A percentile compares a stretch with the other conserved stretches of the same genome.
Conservation (phyloP, 1,284 basidiomycete species). For the Irpex sp. region DNA sequence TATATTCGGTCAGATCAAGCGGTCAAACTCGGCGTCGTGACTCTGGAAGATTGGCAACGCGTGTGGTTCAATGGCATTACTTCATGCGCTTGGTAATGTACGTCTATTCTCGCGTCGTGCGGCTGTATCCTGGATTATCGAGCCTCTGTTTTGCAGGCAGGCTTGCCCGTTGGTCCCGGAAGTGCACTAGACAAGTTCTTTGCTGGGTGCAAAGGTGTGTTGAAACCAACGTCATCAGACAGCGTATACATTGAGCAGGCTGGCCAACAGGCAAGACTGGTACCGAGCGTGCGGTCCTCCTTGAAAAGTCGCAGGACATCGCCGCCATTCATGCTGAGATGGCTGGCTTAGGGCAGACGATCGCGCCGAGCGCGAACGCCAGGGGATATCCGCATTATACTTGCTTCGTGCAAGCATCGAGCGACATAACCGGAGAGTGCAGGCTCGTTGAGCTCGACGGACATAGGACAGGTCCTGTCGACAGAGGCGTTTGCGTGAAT, state of each 20-base stretch:
- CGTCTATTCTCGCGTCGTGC: no score
- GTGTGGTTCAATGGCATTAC: slow-evolving; percentile 85
- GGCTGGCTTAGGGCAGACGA: slow-evolving; percentile 68
- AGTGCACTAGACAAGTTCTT: slow-evolving; percentile 66
- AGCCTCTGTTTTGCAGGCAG: slow-evolving; percentile 38
- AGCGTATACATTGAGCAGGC: slow-evolving; percentile 8
- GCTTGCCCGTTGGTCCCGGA: slow-evolving; percentile 48
- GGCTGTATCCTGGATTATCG: not conserved
- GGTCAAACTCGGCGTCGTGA: not conserved
- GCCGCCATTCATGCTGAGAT: slow-evolving; percentile 69
- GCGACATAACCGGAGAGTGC: slow-evolving; percentile 24
- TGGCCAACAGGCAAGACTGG: slow-evolving; percentile 54
- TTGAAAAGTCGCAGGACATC: slow-evolving; percentile 76
- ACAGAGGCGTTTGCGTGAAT: slow-evolving; percentile 64
- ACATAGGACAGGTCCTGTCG: slow-evolving; percentile 68
- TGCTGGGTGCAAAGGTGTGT: slow-evolving; percentile 50
- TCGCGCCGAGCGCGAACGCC: slow-evolving; percentile 40
- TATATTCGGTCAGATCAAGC: not conserved
- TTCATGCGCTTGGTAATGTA: slow-evolving; percentile 79
- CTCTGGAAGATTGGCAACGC: slow-evolving; percentile 35
- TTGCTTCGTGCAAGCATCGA: slow-evolving; percentile 72
- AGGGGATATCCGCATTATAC: slow-evolving; percentile 85
- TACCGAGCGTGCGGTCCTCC: slow-evolving; percentile 66
- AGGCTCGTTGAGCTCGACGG: slow-evolving; percentile 84
- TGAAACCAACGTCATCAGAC: slow-evolving; percentile 17